Percentiles rank a stretch among this genome's conserved stretches.
Conservation (phyloP, 139 green algal genomes). For the Desmodesmus armatus region DNA sequence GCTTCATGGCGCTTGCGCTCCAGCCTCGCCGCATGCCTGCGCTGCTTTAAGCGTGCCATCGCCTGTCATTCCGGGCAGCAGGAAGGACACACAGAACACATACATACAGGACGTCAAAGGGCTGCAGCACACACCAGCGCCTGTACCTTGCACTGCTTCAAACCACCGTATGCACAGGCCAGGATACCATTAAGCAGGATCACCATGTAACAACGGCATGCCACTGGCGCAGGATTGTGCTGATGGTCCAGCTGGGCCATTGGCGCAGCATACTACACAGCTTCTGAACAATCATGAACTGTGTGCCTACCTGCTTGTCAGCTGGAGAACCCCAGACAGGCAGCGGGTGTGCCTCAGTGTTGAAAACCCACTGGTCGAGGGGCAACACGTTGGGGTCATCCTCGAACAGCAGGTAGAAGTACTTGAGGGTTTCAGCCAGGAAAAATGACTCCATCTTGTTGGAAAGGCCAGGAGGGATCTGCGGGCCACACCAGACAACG, state of each 20-base stretch:
- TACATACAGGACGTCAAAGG: no score
- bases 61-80: background rate
- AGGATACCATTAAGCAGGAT: background rate
- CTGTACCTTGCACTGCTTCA: no score
- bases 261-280: no score
- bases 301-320: conserved; percentile 35
- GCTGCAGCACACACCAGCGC: background rate
- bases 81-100: background rate
- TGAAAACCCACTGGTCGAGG: conserved; percentile 88
- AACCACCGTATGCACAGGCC: background rate
- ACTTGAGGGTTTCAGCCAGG: conserved; percentile 91
- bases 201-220: background rate
- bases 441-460: conserved; percentile 93
- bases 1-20: background rate
- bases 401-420: conserved; percentile 86
- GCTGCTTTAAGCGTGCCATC: background rate
- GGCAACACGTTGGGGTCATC: conserved; percentile 75
- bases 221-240: background rate
- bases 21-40: background rate
- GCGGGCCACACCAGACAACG: conserved; percentile 18
- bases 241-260: background rate
- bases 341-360: conserved; percentile 89
- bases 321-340: conserved; percentile 66
- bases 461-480: conserved; percentile 58
- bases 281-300: background rate